phyloP scores from a whole-genome alignment of 495 filamentous ascomycete genomes.

The Alectoria sarmentosa region DNA sequence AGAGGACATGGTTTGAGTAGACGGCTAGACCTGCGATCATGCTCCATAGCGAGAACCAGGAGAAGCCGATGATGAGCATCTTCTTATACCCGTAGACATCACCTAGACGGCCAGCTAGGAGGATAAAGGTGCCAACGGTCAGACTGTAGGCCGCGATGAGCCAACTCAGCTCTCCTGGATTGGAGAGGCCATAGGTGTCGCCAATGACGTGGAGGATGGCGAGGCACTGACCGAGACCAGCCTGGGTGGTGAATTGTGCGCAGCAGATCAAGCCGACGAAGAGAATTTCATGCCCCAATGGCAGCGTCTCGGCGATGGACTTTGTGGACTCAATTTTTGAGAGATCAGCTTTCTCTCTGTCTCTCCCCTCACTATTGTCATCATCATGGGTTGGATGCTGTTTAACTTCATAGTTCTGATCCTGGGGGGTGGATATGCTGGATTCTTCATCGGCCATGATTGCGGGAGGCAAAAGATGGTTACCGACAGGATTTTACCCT shows the following conservation, averaged over 20 bases:
- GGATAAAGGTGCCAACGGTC: constrained; percentile 58
- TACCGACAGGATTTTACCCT: not conserved
- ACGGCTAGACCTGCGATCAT: constrained; percentile 45
- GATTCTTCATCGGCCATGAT: not conserved
- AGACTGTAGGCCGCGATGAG: constrained; percentile 51
- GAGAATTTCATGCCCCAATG: constrained; percentile 33
- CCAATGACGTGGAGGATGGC: constrained; percentile 34
- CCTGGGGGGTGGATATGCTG: not conserved
- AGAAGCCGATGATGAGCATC: constrained; percentile 49
- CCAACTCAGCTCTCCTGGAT: constrained; percentile 40
- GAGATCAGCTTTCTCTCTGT: not conserved
- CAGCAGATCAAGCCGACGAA: constrained; percentile 41
- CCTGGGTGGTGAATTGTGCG: constrained; percentile 42
- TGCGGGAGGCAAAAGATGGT: not conserved
- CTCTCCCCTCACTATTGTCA: not conserved
- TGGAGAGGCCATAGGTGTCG: constrained; percentile 17
- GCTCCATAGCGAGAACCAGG: constrained; percentile 54
- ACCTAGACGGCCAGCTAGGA: constrained; percentile 53
- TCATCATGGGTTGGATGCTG: not conserved
- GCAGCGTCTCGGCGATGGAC: constrained; percentile 21
- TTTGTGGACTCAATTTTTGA: constrained; percentile 1
- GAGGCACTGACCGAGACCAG: constrained; percentile 34
- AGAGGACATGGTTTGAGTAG: constrained; percentile 44
- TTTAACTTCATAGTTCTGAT: not conserved
- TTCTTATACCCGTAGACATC: constrained; percentile 53